Evolutionary conservation across 495 filamentous ascomycete genomes (phyloP).

Genomic region (Penicillium tannophilum): DNA sequence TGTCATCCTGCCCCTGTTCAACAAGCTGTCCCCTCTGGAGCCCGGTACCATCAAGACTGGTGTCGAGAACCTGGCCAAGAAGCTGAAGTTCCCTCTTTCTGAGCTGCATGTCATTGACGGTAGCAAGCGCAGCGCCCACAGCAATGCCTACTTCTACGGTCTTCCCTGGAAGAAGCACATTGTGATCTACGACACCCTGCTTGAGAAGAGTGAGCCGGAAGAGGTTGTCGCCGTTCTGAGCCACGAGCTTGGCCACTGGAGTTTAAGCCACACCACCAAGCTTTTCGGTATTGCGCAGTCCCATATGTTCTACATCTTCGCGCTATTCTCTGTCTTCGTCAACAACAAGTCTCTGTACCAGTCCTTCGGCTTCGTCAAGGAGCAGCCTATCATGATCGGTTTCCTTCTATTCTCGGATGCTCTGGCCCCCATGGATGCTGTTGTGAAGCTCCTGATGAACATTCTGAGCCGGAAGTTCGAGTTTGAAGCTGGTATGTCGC

Average conservation of each 20-base stretch:
- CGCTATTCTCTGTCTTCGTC: conserved; percentile 94
- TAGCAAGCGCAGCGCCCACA: conserved; percentile 94
- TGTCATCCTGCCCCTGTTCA: conserved; percentile 92
- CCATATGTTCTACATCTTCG: conserved; percentile 96
- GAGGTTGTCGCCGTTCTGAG: conserved; percentile 95
- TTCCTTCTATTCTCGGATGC: conserved; percentile 97
- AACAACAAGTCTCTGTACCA: conserved; percentile 89
- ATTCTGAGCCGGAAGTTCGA: conserved; percentile 91
- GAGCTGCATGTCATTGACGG: conserved; percentile 96
- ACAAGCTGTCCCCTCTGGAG: conserved; percentile 92
- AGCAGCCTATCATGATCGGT: conserved; percentile 91
- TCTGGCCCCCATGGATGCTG: conserved; percentile 83
- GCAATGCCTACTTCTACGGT: conserved; percentile 98
- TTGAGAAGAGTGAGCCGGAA: conserved; percentile 87
- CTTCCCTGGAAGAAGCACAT: conserved; percentile 99
- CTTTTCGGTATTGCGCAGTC: conserved; percentile 85
- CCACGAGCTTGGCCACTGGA: conserved; percentile 98
- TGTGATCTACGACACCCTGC: conserved; percentile 96
- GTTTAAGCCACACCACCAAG: conserved; percentile 88
- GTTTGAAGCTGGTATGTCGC: conserved; percentile 80
- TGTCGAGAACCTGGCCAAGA: conserved; percentile 82
- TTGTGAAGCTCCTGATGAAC: conserved; percentile 95
- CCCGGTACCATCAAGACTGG: conserved; percentile 83
- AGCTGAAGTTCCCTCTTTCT: conserved; percentile 84
- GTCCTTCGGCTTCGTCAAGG: conserved; percentile 84